Percentiles rank a stretch among this genome's conserved stretches.
Conservation (phyloP, 352 stramenopile genomes). For the Globisporangium canariense region DNA sequence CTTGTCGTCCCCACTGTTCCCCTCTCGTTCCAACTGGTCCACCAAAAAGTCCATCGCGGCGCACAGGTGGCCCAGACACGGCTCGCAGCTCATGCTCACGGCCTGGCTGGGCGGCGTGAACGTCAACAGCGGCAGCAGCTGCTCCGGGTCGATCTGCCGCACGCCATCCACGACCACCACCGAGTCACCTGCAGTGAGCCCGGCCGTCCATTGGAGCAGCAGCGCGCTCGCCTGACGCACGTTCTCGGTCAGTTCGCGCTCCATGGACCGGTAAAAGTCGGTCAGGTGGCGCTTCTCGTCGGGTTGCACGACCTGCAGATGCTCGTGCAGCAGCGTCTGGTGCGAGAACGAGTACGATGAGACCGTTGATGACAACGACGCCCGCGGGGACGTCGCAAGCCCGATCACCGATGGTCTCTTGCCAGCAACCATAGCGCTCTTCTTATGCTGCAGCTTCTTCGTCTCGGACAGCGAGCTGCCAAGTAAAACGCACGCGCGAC, state of each 20-base stretch:
- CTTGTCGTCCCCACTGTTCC: conserved; percentile 4
- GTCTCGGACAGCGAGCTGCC: conserved; percentile 43
- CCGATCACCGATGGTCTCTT: conserved; percentile 27
- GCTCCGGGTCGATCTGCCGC: conserved; percentile 53
- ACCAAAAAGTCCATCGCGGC: conserved; percentile 66
- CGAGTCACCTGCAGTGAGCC: conserved; percentile 30
- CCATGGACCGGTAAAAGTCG: conserved; percentile 43
- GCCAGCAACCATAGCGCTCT: conserved; percentile 12
- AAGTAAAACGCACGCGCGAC: conserved; percentile 51
- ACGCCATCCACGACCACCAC: conserved; percentile 44
- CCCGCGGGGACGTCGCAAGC: conserved; percentile 31
- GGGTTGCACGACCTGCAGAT: conserved; percentile 36
- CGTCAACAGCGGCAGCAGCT: conserved; percentile 47
- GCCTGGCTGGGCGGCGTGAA: conserved; percentile 46
- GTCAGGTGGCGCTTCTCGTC: conserved; percentile 34
- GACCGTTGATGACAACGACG: conserved; percentile 20
- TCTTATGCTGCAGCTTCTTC: conserved; percentile 25
- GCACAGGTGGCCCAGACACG: conserved; percentile 51
- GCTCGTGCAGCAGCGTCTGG: conserved; percentile 59
- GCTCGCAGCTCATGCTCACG: conserved; percentile 40
- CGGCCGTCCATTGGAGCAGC: conserved; percentile 53
- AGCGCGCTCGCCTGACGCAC: conserved; percentile 40
- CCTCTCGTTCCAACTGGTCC: conserved; percentile 34
- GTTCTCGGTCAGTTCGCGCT: conserved; percentile 41
- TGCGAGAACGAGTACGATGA: conserved; percentile 45